phyloP scores from a whole-genome alignment of 768 basidiomycete genomes.

The Cytidiella melzeri region DNA sequence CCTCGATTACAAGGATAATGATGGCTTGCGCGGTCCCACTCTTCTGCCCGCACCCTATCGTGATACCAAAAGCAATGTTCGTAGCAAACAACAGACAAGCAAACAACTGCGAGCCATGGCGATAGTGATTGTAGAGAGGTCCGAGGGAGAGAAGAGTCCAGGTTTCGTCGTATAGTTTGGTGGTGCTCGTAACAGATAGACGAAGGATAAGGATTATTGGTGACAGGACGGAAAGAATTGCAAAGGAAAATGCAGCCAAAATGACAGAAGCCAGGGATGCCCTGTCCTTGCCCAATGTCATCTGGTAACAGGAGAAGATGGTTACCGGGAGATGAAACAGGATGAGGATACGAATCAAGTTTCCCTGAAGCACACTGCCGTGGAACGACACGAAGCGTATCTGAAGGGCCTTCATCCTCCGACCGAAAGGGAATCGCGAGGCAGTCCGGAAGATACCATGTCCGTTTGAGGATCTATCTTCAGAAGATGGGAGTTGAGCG shows the following conservation, averaged over 20 bases:
- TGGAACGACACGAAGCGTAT: conserved; percentile 74
- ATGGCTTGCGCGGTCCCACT: conserved; percentile 91
- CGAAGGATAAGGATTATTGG: conserved; percentile 72
- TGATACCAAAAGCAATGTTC: conserved; percentile 77
- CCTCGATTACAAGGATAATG: conserved; percentile 84
- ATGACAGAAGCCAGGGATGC: conserved; percentile 58
- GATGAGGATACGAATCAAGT: conserved; percentile 84
- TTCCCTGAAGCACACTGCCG: conserved; percentile 77
- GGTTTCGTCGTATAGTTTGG: conserved; percentile 93
- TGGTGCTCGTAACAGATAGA: conserved; percentile 75
- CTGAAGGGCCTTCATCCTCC: conserved; percentile 44
- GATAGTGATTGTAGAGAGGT: conserved; percentile 92
- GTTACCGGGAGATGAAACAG: conserved; percentile 95
- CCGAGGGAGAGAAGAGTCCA: conserved; percentile 86
- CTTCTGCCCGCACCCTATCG: conserved; percentile 84
- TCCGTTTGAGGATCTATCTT: conserved; percentile 46
- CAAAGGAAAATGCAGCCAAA: conserved; percentile 78
- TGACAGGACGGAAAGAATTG: conserved; percentile 69
- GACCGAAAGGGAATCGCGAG: conserved; percentile 31
- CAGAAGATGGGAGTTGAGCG: conserved; percentile 22
- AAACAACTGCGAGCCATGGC: conserved; percentile 87
- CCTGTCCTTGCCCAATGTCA: conserved; percentile 49
- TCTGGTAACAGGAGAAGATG: conserved; percentile 85
- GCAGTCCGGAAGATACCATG: conserved; percentile 32
- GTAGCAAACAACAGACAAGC: conserved; percentile 73